phyloP scores from a whole-genome alignment of 78 protist species.

The Protostelium mycophagum region DNA sequence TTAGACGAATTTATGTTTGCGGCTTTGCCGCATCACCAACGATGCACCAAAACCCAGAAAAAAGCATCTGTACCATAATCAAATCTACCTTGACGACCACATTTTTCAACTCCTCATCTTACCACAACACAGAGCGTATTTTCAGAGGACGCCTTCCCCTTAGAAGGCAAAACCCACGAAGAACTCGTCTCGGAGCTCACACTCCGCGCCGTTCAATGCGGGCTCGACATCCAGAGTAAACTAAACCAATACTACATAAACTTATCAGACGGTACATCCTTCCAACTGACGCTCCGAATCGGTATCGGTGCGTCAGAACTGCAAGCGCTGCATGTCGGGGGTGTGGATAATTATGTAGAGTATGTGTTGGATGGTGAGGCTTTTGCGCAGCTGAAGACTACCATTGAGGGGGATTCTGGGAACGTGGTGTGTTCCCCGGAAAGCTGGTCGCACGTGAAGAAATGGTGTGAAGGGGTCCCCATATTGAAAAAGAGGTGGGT shows the following conservation, averaged over 20 bases:
- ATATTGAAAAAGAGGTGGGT: not conserved
- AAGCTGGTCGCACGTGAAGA: not conserved
- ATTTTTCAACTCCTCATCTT: not conserved
- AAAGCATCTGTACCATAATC: not conserved
- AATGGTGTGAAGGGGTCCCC: not conserved
- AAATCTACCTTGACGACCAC: not conserved
- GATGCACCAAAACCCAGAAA: not conserved
- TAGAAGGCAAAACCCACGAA: not conserved
- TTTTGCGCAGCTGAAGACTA: not conserved
- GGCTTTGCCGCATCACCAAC: not conserved
- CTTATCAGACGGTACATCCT: not conserved
- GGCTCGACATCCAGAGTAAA: not conserved
- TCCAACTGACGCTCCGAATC: not conserved
- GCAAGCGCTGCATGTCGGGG: not conserved
- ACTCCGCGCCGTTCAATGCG: conserved; percentile 1
- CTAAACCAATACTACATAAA: not conserved
- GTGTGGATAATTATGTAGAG: not conserved
- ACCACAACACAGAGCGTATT: not conserved
- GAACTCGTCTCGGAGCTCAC: not conserved
- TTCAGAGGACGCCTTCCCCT: not conserved
- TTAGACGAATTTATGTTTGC: too few relatives aligned
- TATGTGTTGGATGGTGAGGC: not conserved
- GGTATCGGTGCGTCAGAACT: not conserved
- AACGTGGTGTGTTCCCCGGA: not conserved
- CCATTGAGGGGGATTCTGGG: not conserved